Evolutionary conservation across 768 basidiomycete genomes (phyloP), one percentile per base, ranked within the genome.

Genomic region (Boletus pseudopeckii): DNA sequence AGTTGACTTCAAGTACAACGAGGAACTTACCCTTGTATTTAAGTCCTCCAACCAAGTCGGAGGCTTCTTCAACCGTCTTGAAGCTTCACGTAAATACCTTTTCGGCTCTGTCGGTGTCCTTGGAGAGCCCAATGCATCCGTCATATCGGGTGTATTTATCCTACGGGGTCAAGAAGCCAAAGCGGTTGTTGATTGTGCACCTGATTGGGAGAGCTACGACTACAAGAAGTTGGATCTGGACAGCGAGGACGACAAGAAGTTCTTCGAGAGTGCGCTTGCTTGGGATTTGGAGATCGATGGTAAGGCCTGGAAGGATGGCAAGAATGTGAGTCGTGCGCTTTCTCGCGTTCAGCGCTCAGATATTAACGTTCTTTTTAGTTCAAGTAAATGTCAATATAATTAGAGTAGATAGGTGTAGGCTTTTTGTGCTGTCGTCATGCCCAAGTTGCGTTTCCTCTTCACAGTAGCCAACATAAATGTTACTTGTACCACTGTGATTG

Each of bases 61-160:
- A 54, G 96, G 96, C 17, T 93, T 96, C 85, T 98, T 95, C 83
- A 91, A 95, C 81, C 92, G 97, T 53, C 85, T 99, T 9, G 97
- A 98, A 77, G 97, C 85, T 10, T 93, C 94, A 22, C 88, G 96
- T 73, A 96, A 97, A 74, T 96, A 97, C 79, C 81, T 95, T 59
- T 97, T 98, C 72, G 96, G 87, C 14, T 95, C 92, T 41, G 71
- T 93, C 43, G 93, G 92, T 70, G 97, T 99, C 20, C 84, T 95
- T 54, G 96, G 97, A 67, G 73, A 75, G 64, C 48, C 77, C 68
- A 89, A 90, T 74, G 77, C 90, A 74, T 90, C 86, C 38, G 51
- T 88, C 68, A 92, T 97, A 74, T 68, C 84, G 42, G 97, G 97
- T 67, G 84, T 73, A 46, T 72, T 98, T 61, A 87, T 99, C 73